phyloP scores from a whole-genome alignment of 169 alveolate genomes.

The Miamiensis avidus region DNA sequence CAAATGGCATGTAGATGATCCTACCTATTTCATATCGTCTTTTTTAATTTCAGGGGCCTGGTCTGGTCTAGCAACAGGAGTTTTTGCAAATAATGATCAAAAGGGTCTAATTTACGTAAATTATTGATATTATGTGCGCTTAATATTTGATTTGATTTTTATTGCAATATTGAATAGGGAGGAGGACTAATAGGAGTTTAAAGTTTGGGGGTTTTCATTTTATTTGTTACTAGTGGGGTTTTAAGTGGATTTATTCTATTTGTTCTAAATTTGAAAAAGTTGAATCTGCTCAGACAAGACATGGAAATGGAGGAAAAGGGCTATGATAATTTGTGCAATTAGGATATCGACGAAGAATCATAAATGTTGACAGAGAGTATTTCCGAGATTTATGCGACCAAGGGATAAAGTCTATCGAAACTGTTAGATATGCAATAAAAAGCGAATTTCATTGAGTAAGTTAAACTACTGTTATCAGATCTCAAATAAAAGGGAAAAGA shows the following conservation, averaged over 20 bases:
- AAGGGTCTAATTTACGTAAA: not conserved
- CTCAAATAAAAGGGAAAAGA: no score
- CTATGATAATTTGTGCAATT: not conserved
- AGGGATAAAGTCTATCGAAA: not conserved
- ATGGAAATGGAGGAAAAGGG: not conserved
- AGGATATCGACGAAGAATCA: not conserved
- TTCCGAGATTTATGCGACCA: not conserved
- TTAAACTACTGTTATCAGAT: not conserved
- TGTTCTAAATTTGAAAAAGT: not conserved
- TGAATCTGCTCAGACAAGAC: not conserved
- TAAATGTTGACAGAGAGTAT: not conserved
- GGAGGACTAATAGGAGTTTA: not conserved
- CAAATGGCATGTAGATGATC: not conserved
- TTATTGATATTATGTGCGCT: no score
- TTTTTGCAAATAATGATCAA: not conserved
- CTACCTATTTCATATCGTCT: not conserved
- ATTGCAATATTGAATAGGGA: not conserved
- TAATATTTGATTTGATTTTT: no score
- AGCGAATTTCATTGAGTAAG: not conserved
- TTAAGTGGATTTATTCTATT: no score
- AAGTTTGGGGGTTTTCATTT: not conserved
- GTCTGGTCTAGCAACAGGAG: not conserved
- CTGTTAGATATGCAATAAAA: no score
- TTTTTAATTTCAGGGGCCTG: not conserved
- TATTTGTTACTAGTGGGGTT: not conserved